Percentiles rank a stretch among this genome's conserved stretches.
Conservation (phyloP, 352 stramenopile genomes). For the Phytophthora constricta region DNA sequence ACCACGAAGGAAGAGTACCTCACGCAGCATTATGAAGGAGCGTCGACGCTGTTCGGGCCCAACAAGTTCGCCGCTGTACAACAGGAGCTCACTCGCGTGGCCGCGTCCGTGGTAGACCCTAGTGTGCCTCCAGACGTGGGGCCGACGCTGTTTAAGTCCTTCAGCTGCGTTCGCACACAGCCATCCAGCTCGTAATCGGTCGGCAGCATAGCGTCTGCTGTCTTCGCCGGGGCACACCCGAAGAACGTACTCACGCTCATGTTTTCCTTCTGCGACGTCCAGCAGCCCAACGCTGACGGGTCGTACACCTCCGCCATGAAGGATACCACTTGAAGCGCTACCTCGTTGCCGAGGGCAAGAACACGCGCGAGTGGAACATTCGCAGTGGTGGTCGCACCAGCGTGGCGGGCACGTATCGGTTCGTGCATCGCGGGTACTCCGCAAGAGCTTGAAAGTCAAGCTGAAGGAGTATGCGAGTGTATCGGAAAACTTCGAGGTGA, state of each 20-base stretch:
- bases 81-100: conserved; percentile 54
- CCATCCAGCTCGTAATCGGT: conserved; percentile 33
- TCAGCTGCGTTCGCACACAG: conserved; percentile 36
- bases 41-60: conserved; percentile 73
- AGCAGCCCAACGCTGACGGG: conserved; percentile 29
- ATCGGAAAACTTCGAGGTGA: conserved; percentile 40
- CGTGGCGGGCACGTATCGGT: conserved; percentile 45
- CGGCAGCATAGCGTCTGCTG: conserved; percentile 38
- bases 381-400: conserved; percentile 36
- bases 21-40: conserved; percentile 72
- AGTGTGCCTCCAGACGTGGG: conserved; percentile 35
- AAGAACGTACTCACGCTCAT: conserved; percentile 47
- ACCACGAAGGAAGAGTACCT: conserved; percentile 71
- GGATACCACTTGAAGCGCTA: conserved; percentile 50
- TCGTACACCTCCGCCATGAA: conserved; percentile 44
- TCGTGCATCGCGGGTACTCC: conserved; percentile 54
- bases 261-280: conserved; percentile 59
- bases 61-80: conserved; percentile 65
- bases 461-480: conserved; percentile 38
- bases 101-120: conserved; percentile 31
- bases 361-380: conserved; percentile 55
- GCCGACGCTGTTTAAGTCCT: conserved; percentile 33
- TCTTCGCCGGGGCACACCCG: conserved; percentile 57
- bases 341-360: conserved; percentile 42
- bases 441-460: conserved; percentile 39